Base-by-base conservation (phyloP, 2,329 filamentous ascomycete genomes). In the Penicillium sp. region DNA sequence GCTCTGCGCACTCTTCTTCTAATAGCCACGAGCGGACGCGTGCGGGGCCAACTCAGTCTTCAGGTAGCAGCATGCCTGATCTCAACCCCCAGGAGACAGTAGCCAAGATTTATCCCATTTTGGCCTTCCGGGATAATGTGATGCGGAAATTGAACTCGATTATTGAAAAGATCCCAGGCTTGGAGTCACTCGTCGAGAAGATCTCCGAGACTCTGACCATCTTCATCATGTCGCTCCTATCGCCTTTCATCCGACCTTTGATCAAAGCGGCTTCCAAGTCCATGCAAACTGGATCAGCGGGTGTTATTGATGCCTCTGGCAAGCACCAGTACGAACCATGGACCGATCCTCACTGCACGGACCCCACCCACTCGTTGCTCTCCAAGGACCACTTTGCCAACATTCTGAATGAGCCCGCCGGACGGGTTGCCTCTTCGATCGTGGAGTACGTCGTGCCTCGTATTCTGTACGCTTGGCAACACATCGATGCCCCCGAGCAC, bases 151-250 rank as follows among this genome's bases (percentile, higher is more conserved):
- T 99, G 73, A 91, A 86, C 68, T 84, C 85, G 38, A 74, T 92
- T 50, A 91, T 97, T 63, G 86, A 92, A 66, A 97, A 95, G 78
- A 89, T 99, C 38, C 94, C 94, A 0, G 93, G 93, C 0, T 81
- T 99, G 4, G 91, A 96, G 75, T 78, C 87, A 59, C 79, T 97
- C n/a, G 85, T 97, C 22, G 93, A 97, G 61, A 93, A 91, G 66
- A 96, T 99, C 66, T 90, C 89, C 54, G 94, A 99, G 77, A 93
- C 89, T 1, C 80, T 99, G 39, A 96, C 93, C 0, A 82, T 96
- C 7, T 97, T 97, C 71, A 85, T 99, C 49, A 83, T 99, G 59
- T 92, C 92, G 6, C 83, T 99, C 1, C 82, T 99, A 18, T 90
- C 94, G 0, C 94, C 94, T 0, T 97, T 95, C 73, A 84, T 99